Percentiles rank a stretch among this genome's conserved stretches.
Conservation (phyloP, 306 rosid genomes). For the Biancaea sappan region DNA sequence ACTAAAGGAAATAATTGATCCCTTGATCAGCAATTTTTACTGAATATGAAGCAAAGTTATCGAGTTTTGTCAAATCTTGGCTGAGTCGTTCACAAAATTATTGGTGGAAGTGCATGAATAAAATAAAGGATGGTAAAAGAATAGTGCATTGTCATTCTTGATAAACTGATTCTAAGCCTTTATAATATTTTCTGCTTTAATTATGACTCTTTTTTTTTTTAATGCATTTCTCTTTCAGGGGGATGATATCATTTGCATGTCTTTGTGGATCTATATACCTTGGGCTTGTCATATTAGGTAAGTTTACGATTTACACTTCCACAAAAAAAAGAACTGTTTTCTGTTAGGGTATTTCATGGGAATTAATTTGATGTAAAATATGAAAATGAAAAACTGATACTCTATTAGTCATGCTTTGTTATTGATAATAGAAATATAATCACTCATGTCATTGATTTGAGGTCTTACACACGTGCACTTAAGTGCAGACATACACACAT, state of each 20-base stretch:
- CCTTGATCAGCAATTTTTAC: neutral
- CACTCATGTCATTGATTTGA: neutral
- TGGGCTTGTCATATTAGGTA: slow-evolving; percentile 63
- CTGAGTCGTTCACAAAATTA: neutral
- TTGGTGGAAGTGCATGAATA: neutral
- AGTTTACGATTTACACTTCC: neutral
- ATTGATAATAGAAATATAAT: neutral
- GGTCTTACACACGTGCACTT: neutral
- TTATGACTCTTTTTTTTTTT: slow-evolving; percentile 22
- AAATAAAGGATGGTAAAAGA: neutral
- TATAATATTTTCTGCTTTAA: neutral
- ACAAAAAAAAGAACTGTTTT: too few species aligned
- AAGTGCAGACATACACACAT: neutral
- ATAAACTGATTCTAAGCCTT: slow-evolving; percentile 5
- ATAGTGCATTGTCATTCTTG: neutral
- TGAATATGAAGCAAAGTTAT: neutral
- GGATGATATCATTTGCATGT: slow-evolving; percentile 52
- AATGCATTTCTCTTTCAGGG: slow-evolving; percentile 44
- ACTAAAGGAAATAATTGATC: neutral
- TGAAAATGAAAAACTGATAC: neutral
- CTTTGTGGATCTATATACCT: slow-evolving; percentile 53
- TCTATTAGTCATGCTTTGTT: neutral
- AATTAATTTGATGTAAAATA: neutral
- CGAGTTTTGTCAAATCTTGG: neutral
- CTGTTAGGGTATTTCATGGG: slow-evolving; percentile 1